Evolutionary conservation across 2,329 filamentous ascomycete genomes (phyloP).

Genomic region (Verticillium longisporum): DNA sequence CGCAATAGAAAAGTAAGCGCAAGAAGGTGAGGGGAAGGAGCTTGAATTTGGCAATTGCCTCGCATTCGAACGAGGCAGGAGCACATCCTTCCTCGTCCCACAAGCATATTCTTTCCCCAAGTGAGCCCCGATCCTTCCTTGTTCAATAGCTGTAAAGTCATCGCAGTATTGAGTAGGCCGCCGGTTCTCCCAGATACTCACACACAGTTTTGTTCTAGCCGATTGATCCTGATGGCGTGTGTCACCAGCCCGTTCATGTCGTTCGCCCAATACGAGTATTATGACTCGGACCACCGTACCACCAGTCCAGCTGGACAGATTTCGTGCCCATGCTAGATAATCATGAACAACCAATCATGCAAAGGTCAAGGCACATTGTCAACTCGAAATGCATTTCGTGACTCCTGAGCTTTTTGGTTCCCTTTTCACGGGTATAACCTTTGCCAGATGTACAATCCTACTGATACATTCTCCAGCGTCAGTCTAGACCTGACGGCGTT

Average conservation of each 20-base stretch:
- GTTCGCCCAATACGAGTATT: too few species aligned
- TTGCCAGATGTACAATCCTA: neutral
- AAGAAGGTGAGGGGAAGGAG: neutral
- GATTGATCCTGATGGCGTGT: too few species aligned
- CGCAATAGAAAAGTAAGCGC: neutral
- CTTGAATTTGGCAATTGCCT: neutral
- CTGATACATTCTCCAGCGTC: neutral
- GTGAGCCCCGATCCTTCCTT: neutral
- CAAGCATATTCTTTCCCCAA: neutral
- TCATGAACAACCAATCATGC: too few species aligned
- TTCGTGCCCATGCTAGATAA: too few species aligned
- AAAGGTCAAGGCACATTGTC: neutral
- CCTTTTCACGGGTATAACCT: neutral
- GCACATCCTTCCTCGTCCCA: neutral
- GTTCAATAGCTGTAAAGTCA: neutral
- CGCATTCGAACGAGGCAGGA: neutral
- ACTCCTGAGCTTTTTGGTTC: neutral
- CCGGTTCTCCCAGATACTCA: too few species aligned
- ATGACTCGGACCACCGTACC: too few species aligned
- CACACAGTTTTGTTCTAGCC: too few species aligned
- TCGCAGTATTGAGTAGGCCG: too few species aligned
- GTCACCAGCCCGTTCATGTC: too few species aligned
- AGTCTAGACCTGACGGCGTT: neutral
- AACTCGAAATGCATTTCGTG: slow-evolving; percentile 1
- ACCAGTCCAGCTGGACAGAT: too few species aligned